Conservation (phyloP, 2,329 filamentous ascomycete species). For the Beauveria pseudobassiana region DNA sequence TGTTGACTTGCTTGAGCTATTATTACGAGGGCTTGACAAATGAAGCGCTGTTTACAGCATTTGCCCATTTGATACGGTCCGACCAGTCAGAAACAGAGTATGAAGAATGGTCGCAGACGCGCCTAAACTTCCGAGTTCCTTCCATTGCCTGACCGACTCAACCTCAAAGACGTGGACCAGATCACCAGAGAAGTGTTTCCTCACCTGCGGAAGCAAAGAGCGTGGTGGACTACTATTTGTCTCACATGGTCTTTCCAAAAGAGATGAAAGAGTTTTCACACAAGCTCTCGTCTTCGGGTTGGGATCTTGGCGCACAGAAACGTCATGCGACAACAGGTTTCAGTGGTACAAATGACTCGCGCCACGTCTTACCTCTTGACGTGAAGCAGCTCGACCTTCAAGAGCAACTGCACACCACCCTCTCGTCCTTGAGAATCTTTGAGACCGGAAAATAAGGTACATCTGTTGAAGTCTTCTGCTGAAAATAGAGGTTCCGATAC, state of each 20-base stretch:
- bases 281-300: conserved; percentile 59
- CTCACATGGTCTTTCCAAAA: conserved; percentile 49
- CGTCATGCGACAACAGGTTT: conserved; percentile 53
- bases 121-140: conserved; percentile 25
- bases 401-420: conserved; percentile 57
- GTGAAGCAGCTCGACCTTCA: conserved; percentile 26
- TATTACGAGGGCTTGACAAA: conserved; percentile 49
- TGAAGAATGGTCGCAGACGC: conserved; percentile 34
- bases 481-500: conserved; percentile 15
- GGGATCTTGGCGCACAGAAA: conserved; percentile 52
- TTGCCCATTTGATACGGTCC: conserved; percentile 26
- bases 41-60: conserved; percentile 38
- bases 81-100: conserved; percentile 49
- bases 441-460: conserved; percentile 40
- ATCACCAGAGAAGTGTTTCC: conserved; percentile 46
- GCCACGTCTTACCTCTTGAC: conserved; percentile 45
- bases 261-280: conserved; percentile 55
- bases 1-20: conserved; percentile 47
- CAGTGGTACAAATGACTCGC: conserved; percentile 61
- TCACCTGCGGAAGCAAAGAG: conserved; percentile 43
- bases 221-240: conserved; percentile 57
- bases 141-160: conserved; percentile 42
- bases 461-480: background rate
- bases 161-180: conserved; percentile 46
- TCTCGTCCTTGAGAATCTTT: conserved; percentile 55